Conservation (phyloP, 768 basidiomycete species). For the Tricholoma saponaceum region DNA sequence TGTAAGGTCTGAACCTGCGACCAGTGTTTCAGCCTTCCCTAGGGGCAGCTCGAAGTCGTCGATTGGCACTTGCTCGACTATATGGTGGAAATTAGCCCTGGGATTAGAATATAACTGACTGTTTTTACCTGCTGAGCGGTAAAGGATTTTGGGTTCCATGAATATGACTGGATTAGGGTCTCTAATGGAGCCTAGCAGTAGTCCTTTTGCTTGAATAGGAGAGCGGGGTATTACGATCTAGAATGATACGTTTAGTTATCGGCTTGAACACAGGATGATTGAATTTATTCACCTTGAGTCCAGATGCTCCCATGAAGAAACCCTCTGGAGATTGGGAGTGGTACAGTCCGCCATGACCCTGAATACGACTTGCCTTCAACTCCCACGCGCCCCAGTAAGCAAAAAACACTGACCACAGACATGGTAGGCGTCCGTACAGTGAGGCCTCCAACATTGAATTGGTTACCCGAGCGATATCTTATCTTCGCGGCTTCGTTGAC, state of each 20-base stretch:
- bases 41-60: conserved; percentile 87
- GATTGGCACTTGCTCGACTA: conserved; percentile 89
- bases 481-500: conserved; percentile 96
- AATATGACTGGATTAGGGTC: conserved; percentile 94
- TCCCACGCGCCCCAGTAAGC: neutral
- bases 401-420: conserved; percentile 61
- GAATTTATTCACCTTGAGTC: conserved; percentile 74
- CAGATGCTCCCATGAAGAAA: conserved; percentile 88
- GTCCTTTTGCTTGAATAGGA: conserved; percentile 93
- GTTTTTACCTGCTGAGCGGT: conserved; percentile 75
- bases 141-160: conserved; percentile 93
- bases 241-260: conserved; percentile 8
- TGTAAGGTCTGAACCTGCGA: conserved; percentile 79
- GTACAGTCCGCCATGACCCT: conserved; percentile 86
- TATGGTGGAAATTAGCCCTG: conserved; percentile 2
- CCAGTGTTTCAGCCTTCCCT: conserved; percentile 72
- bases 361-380: neutral
- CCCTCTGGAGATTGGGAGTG: conserved; percentile 96
- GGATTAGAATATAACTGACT: neutral
- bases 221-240: conserved; percentile 90
- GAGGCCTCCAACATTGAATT: conserved; percentile 76
- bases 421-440: conserved; percentile 86
- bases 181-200: conserved; percentile 80
- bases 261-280: no score
- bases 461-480: conserved; percentile 84